Evolutionary conservation across 257 asterid genomes (phyloP).

Genomic region (Voacanga thouarsii): DNA sequence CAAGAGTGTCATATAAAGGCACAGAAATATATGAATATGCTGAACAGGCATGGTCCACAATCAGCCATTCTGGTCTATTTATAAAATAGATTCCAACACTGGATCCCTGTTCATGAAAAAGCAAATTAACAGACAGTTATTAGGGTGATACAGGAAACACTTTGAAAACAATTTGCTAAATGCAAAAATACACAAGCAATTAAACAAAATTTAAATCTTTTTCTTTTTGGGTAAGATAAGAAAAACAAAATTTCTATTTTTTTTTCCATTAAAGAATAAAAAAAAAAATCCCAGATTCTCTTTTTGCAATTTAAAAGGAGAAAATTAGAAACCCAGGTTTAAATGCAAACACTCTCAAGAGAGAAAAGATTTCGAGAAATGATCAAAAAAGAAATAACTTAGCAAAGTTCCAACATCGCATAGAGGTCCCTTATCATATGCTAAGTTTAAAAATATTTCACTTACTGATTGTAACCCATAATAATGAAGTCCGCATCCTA

Average conservation of each 20-base stretch:
- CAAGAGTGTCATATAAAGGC: constrained; percentile 96
- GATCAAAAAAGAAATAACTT: neutral
- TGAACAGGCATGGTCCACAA: constrained; percentile 92
- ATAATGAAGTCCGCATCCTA: constrained; percentile 82
- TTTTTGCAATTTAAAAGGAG: neutral
- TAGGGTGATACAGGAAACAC: neutral
- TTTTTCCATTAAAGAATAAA: neutral
- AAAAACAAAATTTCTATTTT: neutral
- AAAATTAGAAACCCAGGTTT: neutral
- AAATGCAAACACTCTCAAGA: neutral
- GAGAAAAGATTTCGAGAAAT: neutral
- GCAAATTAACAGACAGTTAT: neutral
- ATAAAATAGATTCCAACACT: constrained; percentile 83
- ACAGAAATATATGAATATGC: constrained; percentile 87
- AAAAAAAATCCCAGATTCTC: neutral
- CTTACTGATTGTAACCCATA: constrained; percentile 69
- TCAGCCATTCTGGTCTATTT: constrained; percentile 91
- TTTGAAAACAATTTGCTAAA: neutral
- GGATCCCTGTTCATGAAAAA: constrained; percentile 59
- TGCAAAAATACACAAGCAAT: neutral
- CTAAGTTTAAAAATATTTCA: constrained; percentile 2
- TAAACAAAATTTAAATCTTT: neutral
- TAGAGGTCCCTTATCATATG: neutral
- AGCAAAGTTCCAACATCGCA: neutral
- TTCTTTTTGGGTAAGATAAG: neutral